Evolutionary conservation across 78 protist species (phyloP).

Genomic region (Parvularia atlantis): DNA sequence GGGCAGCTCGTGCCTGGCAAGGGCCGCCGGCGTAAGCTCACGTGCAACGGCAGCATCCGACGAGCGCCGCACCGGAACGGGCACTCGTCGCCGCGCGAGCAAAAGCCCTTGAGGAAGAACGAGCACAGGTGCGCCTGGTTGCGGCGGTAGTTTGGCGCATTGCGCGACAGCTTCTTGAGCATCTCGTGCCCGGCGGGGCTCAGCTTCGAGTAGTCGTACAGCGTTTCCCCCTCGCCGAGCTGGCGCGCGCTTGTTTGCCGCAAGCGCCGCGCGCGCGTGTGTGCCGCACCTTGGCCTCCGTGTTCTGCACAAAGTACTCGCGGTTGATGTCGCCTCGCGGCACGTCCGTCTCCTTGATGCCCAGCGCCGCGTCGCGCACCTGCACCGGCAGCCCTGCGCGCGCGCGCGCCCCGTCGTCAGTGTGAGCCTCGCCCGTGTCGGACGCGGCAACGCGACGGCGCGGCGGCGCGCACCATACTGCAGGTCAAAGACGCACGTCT

Average conservation of each 20-base stretch:
- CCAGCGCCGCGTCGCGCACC: slow-evolving; percentile 63
- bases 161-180: no score
- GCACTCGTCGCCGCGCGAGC: slow-evolving; percentile 54
- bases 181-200: no score
- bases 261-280: neutral
- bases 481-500: slow-evolving; percentile 84
- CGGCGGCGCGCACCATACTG: slow-evolving; percentile 52
- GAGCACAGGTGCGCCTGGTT: slow-evolving; percentile 40
- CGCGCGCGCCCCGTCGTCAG: no score
- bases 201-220: slow-evolving; percentile 4
- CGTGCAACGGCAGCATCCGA: no score
- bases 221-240: slow-evolving; percentile 18
- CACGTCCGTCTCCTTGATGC: slow-evolving; percentile 4
- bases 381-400: slow-evolving; percentile 65
- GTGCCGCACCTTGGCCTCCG: slow-evolving; percentile 20
- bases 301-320: slow-evolving; percentile 29
- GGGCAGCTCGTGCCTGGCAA: no score
- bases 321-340: slow-evolving; percentile 34
- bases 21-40: no score
- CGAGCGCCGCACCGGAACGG: no score
- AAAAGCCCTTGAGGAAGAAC: slow-evolving; percentile 51
- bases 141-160: slow-evolving; percentile 17
- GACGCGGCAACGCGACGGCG: neutral
- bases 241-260: neutral
- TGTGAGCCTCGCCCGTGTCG: no score